These are phyloP conservation scores for Lasiodiplodia sp. DNA, from an alignment of 2,329 filamentous ascomycete species.

Conservation along the genomic window DNA sequence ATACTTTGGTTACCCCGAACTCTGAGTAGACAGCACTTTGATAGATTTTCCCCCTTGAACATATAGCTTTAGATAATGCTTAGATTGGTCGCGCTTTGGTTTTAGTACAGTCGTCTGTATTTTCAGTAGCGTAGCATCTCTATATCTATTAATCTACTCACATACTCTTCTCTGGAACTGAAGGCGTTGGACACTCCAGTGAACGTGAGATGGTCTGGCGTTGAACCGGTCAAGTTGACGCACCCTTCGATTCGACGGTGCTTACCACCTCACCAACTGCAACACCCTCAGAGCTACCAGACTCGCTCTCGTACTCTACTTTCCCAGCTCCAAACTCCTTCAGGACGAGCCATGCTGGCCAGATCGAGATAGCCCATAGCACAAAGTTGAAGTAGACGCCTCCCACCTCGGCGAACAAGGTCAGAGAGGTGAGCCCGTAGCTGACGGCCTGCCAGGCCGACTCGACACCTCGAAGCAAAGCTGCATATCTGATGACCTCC, in stretches of 20 bases:
- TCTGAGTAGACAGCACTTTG: background rate
- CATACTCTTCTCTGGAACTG: no score
- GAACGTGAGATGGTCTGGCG: no score
- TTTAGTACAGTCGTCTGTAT: no score
- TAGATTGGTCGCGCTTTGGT: no score
- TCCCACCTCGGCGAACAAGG: conserved; percentile 69
- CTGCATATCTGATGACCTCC: conserved; percentile 72
- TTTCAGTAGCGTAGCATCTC: no score
- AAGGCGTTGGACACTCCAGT: no score
- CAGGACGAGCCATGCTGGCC: conserved; percentile 72
- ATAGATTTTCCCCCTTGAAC: no score
- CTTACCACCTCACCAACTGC: background rate
- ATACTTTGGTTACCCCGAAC: background rate
- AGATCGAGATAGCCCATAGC: conserved; percentile 69
- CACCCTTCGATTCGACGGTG: background rate
- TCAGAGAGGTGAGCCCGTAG: conserved; percentile 70
- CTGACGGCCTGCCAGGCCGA: conserved; percentile 76
- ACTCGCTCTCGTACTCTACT: background rate
- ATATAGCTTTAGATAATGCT: no score
- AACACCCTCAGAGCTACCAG: background rate
- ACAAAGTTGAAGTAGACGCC: conserved; percentile 74
- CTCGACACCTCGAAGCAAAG: conserved; percentile 72
- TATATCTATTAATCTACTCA: background rate
- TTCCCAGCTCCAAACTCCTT: conserved; percentile 60
- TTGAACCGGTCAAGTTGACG: background rate